A percentile compares a stretch with the other conserved stretches of the same genome.
These are phyloP conservation scores for Fusarium verticillioides DNA, from an alignment of 2,329 filamentous ascomycete species.

Conservation along the genomic window DNA sequence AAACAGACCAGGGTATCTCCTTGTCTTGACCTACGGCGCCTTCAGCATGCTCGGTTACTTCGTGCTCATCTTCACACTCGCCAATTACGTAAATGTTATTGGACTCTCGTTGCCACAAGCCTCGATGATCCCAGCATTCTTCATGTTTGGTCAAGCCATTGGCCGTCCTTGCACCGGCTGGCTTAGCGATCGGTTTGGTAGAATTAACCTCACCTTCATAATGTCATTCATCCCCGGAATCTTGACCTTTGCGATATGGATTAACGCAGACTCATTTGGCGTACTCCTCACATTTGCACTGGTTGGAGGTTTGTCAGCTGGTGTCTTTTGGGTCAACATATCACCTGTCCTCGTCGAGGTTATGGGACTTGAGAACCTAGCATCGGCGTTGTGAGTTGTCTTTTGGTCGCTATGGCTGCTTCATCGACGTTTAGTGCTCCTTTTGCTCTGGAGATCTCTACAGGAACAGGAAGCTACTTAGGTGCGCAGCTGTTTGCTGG, in stretches of 20 bases:
- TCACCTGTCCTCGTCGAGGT: constrained; percentile 20
- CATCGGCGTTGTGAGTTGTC: constrained; percentile 14
- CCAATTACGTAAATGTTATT: constrained; percentile 69
- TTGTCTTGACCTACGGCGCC: constrained; percentile 68
- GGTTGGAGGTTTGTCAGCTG: neutral
- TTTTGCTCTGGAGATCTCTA: constrained; percentile 16
- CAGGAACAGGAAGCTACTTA: constrained; percentile 16
- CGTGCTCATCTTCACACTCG: constrained; percentile 71
- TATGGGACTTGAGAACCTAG: constrained; percentile 4
- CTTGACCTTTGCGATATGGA: constrained; percentile 10
- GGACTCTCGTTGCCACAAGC: constrained; percentile 70
- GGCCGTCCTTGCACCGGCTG: neutral
- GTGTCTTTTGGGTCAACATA: constrained; percentile 23
- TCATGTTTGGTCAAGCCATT: constrained; percentile 67
- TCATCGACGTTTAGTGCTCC: constrained; percentile 26
- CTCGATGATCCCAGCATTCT: constrained; percentile 67
- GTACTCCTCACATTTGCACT: constrained; percentile 17
- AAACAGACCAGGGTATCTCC: constrained; percentile 62
- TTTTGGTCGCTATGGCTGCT: constrained; percentile 20
- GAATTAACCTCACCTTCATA: constrained; percentile 69
- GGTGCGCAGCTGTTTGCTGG: constrained; percentile 29
- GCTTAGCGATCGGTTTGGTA: constrained; percentile 62
- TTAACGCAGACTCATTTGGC: constrained; percentile 11
- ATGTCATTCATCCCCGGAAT: constrained; percentile 53
- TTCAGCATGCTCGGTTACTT: constrained; percentile 74